phyloP scores from a whole-genome alignment of 2,329 filamentous ascomycete genomes.

The Fusarium globosum region DNA sequence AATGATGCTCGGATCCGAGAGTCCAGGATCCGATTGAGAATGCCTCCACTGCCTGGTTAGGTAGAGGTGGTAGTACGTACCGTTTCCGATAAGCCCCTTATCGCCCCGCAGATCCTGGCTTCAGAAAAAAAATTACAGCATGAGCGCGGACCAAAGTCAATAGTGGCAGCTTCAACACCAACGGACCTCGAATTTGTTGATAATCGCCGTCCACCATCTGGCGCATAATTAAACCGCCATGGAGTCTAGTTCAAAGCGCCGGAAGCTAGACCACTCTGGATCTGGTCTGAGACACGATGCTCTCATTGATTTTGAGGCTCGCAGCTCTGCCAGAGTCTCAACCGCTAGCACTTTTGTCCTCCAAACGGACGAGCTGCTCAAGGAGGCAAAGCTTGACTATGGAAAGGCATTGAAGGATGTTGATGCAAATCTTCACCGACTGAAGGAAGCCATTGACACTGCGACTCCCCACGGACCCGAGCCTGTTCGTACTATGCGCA shows the following conservation, averaged over 20 bases:
- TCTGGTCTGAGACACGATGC: constrained; percentile 49
- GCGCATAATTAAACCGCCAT: constrained; percentile 46
- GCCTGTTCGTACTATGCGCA: constrained; percentile 57
- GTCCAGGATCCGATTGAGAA: not conserved
- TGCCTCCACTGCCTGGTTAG: too few species aligned
- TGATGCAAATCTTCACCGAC: constrained; percentile 60
- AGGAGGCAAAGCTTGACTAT: constrained; percentile 65
- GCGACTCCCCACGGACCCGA: constrained; percentile 61
- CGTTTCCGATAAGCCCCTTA: constrained; percentile 40
- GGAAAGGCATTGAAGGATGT: constrained; percentile 59
- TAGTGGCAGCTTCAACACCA: constrained; percentile 34
- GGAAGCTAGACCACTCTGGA: constrained; percentile 58
- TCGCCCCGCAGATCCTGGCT: constrained; percentile 41
- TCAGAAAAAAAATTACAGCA: constrained; percentile 42
- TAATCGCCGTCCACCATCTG: constrained; percentile 16
- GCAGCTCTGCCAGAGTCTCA: constrained; percentile 54
- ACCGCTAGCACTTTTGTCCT: constrained; percentile 67
- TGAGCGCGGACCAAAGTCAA: constrained; percentile 18
- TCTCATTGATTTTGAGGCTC: constrained; percentile 56
- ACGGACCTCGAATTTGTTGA: constrained; percentile 23
- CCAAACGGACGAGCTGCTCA: constrained; percentile 69
- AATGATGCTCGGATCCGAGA: constrained; percentile 15
- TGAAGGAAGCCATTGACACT: constrained; percentile 65
- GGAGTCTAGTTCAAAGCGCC: constrained; percentile 61
- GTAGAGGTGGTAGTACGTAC: constrained; percentile 35